Conservation (phyloP, 192 early-diverging fungal species). For the Anaeromyces robustus region DNA sequence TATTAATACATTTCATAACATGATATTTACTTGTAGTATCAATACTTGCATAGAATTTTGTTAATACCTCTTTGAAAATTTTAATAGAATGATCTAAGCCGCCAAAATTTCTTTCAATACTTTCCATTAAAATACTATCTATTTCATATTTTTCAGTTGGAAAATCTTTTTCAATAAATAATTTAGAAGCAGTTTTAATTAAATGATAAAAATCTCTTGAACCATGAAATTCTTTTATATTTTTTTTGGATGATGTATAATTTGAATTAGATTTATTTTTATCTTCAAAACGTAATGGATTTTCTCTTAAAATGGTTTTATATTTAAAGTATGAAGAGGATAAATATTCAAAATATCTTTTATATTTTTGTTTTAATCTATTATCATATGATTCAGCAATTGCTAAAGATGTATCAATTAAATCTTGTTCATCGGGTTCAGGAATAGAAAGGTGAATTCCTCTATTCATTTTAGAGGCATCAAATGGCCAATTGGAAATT, state of each 20-base stretch:
- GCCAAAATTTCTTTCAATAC: not conserved
- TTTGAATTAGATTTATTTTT: not conserved
- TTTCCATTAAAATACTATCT: not conserved
- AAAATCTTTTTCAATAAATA: not conserved
- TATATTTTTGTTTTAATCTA: not conserved
- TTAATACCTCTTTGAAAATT: not conserved
- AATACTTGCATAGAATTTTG: not conserved
- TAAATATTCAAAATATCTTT: not conserved
- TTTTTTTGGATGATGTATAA: not conserved
- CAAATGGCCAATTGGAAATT: not conserved
- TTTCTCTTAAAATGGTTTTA: not conserved
- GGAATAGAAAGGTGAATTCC: not conserved
- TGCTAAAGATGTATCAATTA: not conserved
- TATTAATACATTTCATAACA: not conserved
- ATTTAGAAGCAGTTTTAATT: not conserved
- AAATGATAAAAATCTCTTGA: not conserved
- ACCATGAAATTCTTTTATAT: not conserved
- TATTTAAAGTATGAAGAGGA: not conserved
- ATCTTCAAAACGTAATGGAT: not conserved
- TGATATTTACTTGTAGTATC: not conserved
- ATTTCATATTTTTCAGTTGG: not conserved
- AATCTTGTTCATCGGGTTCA: not conserved
- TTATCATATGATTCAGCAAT: not conserved
- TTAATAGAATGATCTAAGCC: not conserved
- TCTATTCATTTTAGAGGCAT: not conserved